Base-by-base conservation (phyloP, 1,284 basidiomycete species). In the Trichosporon ovoides region DNA sequence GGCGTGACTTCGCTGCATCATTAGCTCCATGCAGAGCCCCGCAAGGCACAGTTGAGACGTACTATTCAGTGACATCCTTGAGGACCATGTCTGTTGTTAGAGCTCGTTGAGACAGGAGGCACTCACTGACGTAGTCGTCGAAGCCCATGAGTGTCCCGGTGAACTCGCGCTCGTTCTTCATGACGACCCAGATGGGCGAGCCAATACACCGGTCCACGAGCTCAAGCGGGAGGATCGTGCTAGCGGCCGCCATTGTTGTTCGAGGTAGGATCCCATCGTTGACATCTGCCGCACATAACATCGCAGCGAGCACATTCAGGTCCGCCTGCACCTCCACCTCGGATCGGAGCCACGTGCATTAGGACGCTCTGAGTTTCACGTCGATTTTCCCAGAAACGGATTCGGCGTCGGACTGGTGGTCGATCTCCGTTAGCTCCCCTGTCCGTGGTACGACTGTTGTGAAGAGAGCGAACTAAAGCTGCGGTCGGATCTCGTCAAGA, bases 51-150 rank as follows among this genome's bases (percentile, higher is more conserved):
- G 28, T 38, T 12, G 35, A 20, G n/a, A 76, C 85, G 68, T 64
- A 98, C 94, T 88, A 98, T 80, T 98, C 96, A 7, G 86, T 96
- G 5, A 98, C 96, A 68, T 98, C 91, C 72, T 98, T 91, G 50
- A 98, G 79, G 2, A 98, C 95, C 91, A 98, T 97, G 77, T 98
- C 95, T 98, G 59, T 7, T 6, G 52, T 52, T 11, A 64, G 50
- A 24, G 24, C 37, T 16, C 20, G 14, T n/a, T 13, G 37, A 38
- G 13, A 13, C 16, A 1, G 19, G 31, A 52, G 31, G 16, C 51
- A 97, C 95, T 85, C 77, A 98, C 95, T 98, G 77, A 98, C 95
- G 76, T 95, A 98, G 79, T 98, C 95, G 76, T 98, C 96, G 71
- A 98, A 98, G 3, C 96, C 95, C 43, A 95, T 83, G 51, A 98